Percentiles rank a stretch among this genome's conserved stretches.
phyloP scores from a whole-genome alignment of 495 filamentous ascomycete species.

The Pseudevernia furfuracea region DNA sequence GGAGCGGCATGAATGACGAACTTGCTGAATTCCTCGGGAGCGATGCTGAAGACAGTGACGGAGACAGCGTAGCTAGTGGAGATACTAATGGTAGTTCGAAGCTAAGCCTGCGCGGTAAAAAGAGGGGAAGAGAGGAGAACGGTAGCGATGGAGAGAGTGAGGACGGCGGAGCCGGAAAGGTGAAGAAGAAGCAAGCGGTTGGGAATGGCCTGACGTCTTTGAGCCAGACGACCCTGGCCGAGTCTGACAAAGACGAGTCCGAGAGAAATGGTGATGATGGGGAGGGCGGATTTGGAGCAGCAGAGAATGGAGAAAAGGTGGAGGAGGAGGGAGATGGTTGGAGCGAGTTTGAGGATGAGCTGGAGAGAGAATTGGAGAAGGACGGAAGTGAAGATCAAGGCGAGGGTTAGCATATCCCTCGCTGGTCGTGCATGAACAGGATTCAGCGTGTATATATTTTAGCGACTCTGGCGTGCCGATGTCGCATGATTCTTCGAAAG shows the following conservation, averaged over 20 bases:
- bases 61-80: slow-evolving; percentile 30
- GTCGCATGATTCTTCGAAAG: background rate
- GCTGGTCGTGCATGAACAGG: background rate
- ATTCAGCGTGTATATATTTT: background rate
- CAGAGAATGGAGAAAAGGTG: background rate
- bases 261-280: slow-evolving; percentile 5
- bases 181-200: slow-evolving; percentile 33
- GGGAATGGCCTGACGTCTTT: slow-evolving; percentile 28
- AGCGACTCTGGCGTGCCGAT: background rate
- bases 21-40: slow-evolving; percentile 69
- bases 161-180: slow-evolving; percentile 26
- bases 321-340: slow-evolving; percentile 20
- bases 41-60: slow-evolving; percentile 35
- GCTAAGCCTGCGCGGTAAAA: slow-evolving; percentile 30
- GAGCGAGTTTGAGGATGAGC: slow-evolving; percentile 26
- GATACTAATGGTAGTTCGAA: slow-evolving; percentile 21
- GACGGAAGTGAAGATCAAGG: slow-evolving; percentile 14
- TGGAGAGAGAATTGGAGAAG: slow-evolving; percentile 23
- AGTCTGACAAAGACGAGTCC: slow-evolving; percentile 20
- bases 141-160: slow-evolving; percentile 35
- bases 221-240: slow-evolving; percentile 30
- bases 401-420: background rate
- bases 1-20: slow-evolving; percentile 61
- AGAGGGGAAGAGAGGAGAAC: slow-evolving; percentile 38
- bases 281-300: background rate